Percentiles rank a stretch among this genome's conserved stretches.
Evolutionary conservation across 352 stramenopile genomes (phyloP).

Genomic region (Ophiocytium majus): DNA sequence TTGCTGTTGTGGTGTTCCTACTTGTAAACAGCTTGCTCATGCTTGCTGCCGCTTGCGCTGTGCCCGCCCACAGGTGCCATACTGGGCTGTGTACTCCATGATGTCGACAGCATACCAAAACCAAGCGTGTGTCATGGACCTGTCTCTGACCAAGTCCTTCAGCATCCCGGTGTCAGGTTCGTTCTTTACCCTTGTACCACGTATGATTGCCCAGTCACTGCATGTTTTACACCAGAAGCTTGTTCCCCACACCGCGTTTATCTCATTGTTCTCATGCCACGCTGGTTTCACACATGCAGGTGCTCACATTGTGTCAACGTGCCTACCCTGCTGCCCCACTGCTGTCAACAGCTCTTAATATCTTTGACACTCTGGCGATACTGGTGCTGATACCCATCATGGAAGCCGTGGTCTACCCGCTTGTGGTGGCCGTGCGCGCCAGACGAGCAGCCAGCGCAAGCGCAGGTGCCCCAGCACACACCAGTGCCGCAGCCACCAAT

Average conservation of each 20-base stretch:
- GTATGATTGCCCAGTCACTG: too few species aligned
- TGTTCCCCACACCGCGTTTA: too few species aligned
- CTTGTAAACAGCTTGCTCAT: too few species aligned
- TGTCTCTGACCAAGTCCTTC: slow-evolving; percentile 63
- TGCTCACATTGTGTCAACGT: too few species aligned
- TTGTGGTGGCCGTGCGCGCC: slow-evolving; percentile 20
- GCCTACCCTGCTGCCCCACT: not conserved
- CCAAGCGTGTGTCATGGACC: slow-evolving; percentile 80
- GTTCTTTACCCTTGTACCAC: too few species aligned
- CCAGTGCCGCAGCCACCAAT: too few species aligned
- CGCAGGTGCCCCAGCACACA: too few species aligned
- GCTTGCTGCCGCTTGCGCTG: too few species aligned
- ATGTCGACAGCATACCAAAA: slow-evolving; percentile 59
- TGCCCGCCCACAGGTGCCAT: slow-evolving; percentile 39
- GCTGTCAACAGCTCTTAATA: slow-evolving; percentile 37
- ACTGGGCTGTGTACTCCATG: slow-evolving; percentile 56
- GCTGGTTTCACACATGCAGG: too few species aligned
- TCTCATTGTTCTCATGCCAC: too few species aligned
- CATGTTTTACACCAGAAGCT: too few species aligned
- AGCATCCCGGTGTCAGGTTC: slow-evolving; percentile 34
- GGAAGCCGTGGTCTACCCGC: slow-evolving; percentile 73
- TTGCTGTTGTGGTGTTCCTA: too few species aligned
- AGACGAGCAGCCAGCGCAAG: not conserved
- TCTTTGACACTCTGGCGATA: slow-evolving; percentile 77
- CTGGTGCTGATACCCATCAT: slow-evolving; percentile 82